Conservation (phyloP, 106 monocot genomes). For the Allium sativum region DNA sequence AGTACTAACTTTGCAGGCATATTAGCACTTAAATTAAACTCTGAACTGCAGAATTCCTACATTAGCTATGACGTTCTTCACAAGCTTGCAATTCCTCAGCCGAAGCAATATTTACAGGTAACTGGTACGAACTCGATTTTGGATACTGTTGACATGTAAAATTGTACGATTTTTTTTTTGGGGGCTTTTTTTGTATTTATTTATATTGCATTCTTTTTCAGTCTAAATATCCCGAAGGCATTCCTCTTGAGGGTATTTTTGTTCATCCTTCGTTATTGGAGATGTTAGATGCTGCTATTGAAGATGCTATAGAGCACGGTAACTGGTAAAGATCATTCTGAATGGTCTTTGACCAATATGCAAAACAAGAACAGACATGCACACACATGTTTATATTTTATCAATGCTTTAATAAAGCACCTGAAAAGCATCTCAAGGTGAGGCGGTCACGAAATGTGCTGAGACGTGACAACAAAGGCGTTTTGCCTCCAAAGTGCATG, state of each 20-base stretch:
- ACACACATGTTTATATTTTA: neutral
- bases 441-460: no score
- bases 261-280: conserved; percentile 83
- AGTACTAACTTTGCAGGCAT: no score
- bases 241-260: conserved; percentile 70
- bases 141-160: neutral
- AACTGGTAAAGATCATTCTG: conserved; percentile 46
- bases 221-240: conserved; percentile 91
- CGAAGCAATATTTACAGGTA: conserved; percentile 96
- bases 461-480: no score
- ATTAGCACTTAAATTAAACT: neutral
- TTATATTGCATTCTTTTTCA: conserved; percentile 21
- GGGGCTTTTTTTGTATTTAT: neutral
- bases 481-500: no score
- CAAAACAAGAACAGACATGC: neutral
- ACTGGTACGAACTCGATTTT: conserved; percentile 8
- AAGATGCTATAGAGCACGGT: conserved; percentile 74
- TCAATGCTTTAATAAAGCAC: neutral
- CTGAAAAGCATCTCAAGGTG: no score
- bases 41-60: conserved; percentile 72
- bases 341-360: neutral
- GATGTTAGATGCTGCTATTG: conserved; percentile 88
- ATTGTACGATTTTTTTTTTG: conserved; percentile 3
- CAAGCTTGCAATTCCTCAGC: conserved; percentile 89
- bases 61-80: conserved; percentile 72